Conservation (phyloP, 2,329 filamentous ascomycete species). For the Exophiala spinifera region DNA sequence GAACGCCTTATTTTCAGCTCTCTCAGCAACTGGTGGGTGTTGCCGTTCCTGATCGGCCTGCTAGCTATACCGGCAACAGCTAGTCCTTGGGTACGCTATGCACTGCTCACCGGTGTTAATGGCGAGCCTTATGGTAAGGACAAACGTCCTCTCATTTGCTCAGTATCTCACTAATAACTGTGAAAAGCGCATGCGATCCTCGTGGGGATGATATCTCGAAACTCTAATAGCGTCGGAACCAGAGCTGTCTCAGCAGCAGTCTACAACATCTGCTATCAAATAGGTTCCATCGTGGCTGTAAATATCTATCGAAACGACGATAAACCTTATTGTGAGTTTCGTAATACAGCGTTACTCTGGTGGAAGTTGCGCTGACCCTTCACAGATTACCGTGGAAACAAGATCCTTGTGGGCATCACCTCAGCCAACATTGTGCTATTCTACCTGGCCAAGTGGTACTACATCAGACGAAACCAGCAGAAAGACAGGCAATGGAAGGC, state of each 20-base stretch:
- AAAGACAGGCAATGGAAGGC: constrained; percentile 48
- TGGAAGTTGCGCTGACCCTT: constrained; percentile 35
- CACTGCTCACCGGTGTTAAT: constrained; percentile 51
- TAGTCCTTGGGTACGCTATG: constrained; percentile 51
- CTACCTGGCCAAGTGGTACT: constrained; percentile 41
- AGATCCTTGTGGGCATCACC: constrained; percentile 52
- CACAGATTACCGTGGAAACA: constrained; percentile 52
- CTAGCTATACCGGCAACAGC: constrained; percentile 44
- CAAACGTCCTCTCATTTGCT: constrained; percentile 49
- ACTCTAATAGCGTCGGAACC: constrained; percentile 39
- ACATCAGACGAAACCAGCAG: constrained; percentile 44
- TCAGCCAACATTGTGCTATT: constrained; percentile 48
- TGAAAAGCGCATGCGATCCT: constrained; percentile 53
- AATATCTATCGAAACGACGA: constrained; percentile 51
- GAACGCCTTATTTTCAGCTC: constrained; percentile 53
- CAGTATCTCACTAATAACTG: constrained; percentile 29
- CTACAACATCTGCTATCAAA: constrained; percentile 42
- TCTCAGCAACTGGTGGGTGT: constrained; percentile 51
- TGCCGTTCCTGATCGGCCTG: constrained; percentile 53
- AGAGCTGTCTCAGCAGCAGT: constrained; percentile 39
- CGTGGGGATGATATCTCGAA: constrained; percentile 40
- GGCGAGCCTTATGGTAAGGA: constrained; percentile 49
- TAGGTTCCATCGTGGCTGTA: constrained; percentile 35
- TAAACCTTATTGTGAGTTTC: constrained; percentile 49
- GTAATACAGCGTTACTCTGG: no score